Conservation (phyloP, 2,329 filamentous ascomycete species). For the Nectriaceae sp. region DNA sequence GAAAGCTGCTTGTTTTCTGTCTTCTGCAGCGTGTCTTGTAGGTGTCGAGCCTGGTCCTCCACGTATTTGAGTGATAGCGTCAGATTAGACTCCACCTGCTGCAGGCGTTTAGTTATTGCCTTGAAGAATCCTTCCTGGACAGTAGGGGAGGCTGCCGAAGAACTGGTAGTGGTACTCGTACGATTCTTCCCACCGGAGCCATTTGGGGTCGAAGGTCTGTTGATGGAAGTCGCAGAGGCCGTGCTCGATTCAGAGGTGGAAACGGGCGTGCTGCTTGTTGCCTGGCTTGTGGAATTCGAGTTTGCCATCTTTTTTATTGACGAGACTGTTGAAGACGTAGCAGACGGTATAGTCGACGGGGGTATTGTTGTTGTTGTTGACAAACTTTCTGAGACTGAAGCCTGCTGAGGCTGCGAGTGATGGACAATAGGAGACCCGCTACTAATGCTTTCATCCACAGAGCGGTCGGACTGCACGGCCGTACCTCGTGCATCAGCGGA, state of each 20-base stretch:
- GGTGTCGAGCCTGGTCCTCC: slow-evolving; percentile 88
- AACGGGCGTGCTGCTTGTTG: slow-evolving; percentile 14
- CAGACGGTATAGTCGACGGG: slow-evolving; percentile 15
- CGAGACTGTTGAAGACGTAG: slow-evolving; percentile 16
- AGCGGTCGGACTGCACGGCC: no score
- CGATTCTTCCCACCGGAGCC: slow-evolving; percentile 28
- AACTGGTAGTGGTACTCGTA: slow-evolving; percentile 27
- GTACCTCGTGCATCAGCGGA: no score
- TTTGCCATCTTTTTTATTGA: no score
- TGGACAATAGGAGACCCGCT: not conserved
- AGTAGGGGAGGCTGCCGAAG: slow-evolving; percentile 60
- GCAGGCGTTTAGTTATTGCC: slow-evolving; percentile 87
- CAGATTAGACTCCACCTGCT: slow-evolving; percentile 88
- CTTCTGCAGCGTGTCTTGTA: slow-evolving; percentile 83
- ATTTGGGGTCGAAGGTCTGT: slow-evolving; percentile 17
- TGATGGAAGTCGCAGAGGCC: slow-evolving; percentile 5
- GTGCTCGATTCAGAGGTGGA: slow-evolving; percentile 9
- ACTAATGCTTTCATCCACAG: not conserved
- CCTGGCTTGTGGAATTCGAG: slow-evolving; percentile 10
- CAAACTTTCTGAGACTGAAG: not conserved
- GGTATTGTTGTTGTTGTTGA: slow-evolving; percentile 4
- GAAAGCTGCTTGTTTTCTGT: slow-evolving; percentile 84
- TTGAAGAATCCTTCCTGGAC: slow-evolving; percentile 99
- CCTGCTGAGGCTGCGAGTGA: not conserved
- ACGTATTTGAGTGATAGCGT: slow-evolving; percentile 94